A percentile compares a stretch with the other conserved stretches of the same genome.
Evolutionary conservation across 2,329 filamentous ascomycete genomes (phyloP).

Genomic region (Cucurbitaria berberidis): DNA sequence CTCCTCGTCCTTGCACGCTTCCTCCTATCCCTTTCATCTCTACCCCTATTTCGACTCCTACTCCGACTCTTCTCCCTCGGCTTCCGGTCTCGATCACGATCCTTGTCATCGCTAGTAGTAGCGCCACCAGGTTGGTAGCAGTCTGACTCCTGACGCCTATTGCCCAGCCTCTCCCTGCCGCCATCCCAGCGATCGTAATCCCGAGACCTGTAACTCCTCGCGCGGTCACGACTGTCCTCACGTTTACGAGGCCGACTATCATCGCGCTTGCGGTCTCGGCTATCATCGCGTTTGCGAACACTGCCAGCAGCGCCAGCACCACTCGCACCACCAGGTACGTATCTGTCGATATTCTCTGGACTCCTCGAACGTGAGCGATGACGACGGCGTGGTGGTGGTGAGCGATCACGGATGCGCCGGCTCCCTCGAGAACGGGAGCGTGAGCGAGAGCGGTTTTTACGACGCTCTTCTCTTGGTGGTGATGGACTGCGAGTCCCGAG

Average conservation of each 20-base stretch:
- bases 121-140: constrained; percentile 38
- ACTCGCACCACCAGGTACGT: constrained; percentile 39
- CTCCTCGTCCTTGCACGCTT: constrained; percentile 23
- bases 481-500: constrained; percentile 36
- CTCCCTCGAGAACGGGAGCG: constrained; percentile 27
- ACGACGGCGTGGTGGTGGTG: constrained; percentile 24
- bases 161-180: constrained; percentile 27
- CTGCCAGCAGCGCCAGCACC: constrained; percentile 25
- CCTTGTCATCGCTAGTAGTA: constrained; percentile 15
- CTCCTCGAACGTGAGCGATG: constrained; percentile 37
- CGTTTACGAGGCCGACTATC: constrained; percentile 22
- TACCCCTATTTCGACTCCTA: constrained; percentile 13
- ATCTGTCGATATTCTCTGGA: constrained; percentile 48
- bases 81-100: constrained; percentile 25
- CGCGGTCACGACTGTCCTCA: constrained; percentile 49
- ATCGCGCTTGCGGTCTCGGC: constrained; percentile 49
- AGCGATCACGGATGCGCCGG: constrained; percentile 24
- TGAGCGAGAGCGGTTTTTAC: constrained; percentile 34
- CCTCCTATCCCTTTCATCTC: constrained; percentile 23
- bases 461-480: constrained; percentile 26
- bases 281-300: constrained; percentile 39
- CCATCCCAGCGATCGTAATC: constrained; percentile 50
- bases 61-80: constrained; percentile 32
- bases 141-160: constrained; percentile 37
- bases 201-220: constrained; percentile 49